A percentile compares a stretch with the other conserved stretches of the same genome.
phyloP scores from a whole-genome alignment of 345 rosid species.

The Sapria himalayana region DNA sequence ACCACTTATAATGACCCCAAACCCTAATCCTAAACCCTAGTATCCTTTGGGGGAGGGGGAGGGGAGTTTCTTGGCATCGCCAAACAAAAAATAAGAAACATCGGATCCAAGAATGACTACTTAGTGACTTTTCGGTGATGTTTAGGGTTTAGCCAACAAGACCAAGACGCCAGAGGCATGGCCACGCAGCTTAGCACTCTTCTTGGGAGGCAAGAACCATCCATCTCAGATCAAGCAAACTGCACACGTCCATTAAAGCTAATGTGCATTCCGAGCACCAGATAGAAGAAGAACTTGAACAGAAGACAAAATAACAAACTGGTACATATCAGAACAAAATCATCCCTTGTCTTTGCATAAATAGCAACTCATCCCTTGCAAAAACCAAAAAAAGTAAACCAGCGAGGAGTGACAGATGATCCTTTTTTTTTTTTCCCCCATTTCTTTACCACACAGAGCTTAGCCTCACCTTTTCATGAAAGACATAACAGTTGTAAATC shows the following conservation, averaged over 20 bases:
- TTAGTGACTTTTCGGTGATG: too few relatives aligned
- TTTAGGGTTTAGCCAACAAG: too few relatives aligned
- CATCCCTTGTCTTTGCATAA: conserved; percentile 14
- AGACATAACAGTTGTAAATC: conserved; percentile 16
- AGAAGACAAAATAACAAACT: conserved; percentile 14
- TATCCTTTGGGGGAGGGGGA: too few relatives aligned
- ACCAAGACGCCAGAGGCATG: too few relatives aligned
- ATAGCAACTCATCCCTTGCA: conserved; percentile 18
- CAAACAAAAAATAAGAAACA: too few relatives aligned
- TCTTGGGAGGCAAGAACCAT: too few relatives aligned
- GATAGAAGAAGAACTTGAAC: conserved; percentile 6
- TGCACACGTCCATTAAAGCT: not conserved
- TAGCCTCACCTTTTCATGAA: conserved; percentile 8
- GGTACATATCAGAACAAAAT: conserved; percentile 20
- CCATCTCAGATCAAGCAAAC: conserved; percentile 2
- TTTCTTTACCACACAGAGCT: conserved; percentile 9
- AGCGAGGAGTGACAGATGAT: conserved; percentile 11
- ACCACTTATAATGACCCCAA: too few relatives aligned
- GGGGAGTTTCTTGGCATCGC: too few relatives aligned
- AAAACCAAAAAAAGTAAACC: conserved; percentile 13
- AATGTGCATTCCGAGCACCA: conserved; percentile 2
- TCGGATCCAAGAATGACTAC: too few relatives aligned
- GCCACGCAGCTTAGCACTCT: too few relatives aligned
- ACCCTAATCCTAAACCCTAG: too few relatives aligned
- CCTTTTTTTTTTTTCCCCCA: conserved; percentile 16